Base-by-base conservation (phyloP, 1,284 basidiomycete genomes). In the Farysia itapuensis region DNA sequence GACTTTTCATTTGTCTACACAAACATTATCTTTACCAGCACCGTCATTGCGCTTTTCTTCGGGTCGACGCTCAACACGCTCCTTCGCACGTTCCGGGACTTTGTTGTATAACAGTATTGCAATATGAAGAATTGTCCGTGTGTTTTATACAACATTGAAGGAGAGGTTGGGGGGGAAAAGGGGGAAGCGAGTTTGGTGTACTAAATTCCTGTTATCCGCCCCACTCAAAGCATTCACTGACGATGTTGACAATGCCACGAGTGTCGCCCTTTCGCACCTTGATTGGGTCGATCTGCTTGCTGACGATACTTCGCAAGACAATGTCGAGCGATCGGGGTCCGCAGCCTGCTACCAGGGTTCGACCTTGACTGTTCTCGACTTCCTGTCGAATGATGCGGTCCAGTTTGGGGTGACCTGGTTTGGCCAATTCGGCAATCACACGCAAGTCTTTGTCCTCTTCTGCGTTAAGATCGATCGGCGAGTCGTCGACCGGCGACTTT, bases 1-100 rank as follows among this genome's bases (percentile, higher is more conserved):
- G 94, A 98, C 79, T 98, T 98, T 78, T 93, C 89, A 72, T 97
- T 98, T 92, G 93, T 94, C 11, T 98, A 97, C 80, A 99, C 97
- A 78, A 93, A 97, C 56, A 97, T 97, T 44, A 65, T 76, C 40
- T 74, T 74, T 38, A 68, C 66, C 36, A 66, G 58, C 36, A 74
- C 72, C 22, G 50, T 69, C 21, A 52, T 77, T 8, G 92, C 94
- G 25, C 84, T 97, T 53, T 87, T 94, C 56, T 97, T 98, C 77
- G 94, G 94, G 30, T 88, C 85, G 61, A 79, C 94, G 35, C 90
- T 96, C 78, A 97, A 97, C 71, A 77, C 86, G 35, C 79, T 96
- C 71, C 88, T 90, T 32, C 81, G 94, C 53, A 83, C 90, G 87
- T 82, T 83, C 85, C 39, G 38, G 8, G 72, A 75, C 28, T 57